Percentiles rank a stretch among this genome's conserved stretches.
Conservation (phyloP, 768 basidiomycete genomes). For the Lyophyllum atratum region DNA sequence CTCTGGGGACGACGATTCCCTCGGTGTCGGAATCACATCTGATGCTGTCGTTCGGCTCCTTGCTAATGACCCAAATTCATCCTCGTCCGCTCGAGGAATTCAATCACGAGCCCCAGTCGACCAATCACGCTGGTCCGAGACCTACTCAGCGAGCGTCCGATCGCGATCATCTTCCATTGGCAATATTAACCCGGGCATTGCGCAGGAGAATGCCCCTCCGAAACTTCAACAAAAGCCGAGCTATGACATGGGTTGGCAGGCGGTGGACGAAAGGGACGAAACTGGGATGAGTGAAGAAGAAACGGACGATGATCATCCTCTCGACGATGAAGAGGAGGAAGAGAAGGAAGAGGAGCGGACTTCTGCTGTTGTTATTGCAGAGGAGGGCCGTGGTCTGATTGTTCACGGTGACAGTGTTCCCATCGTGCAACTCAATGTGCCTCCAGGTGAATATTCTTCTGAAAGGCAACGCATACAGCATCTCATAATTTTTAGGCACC, state of each 20-base stretch:
- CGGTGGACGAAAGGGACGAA: constrained; percentile 60
- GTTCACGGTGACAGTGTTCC: constrained; percentile 69
- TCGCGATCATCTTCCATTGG: constrained; percentile 73
- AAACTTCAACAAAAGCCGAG: constrained; percentile 66
- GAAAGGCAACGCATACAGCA: constrained; percentile 5
- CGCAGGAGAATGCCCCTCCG: constrained; percentile 45
- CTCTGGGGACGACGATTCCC: constrained; percentile 58
- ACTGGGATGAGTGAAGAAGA: constrained; percentile 33
- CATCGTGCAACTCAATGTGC: constrained; percentile 62
- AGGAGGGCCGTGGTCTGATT: constrained; percentile 84
- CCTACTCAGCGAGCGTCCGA: constrained; percentile 61
- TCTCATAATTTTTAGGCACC: constrained; percentile 57
- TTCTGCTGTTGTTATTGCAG: constrained; percentile 75
- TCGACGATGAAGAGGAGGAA: constrained; percentile 52
- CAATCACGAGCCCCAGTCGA: constrained; percentile 58
- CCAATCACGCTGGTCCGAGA: constrained; percentile 73
- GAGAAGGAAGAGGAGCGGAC: constrained; percentile 69
- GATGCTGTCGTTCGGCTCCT: constrained; percentile 68
- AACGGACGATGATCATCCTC: constrained; percentile 38
- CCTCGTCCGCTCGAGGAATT: constrained; percentile 43
- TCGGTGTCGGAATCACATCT: constrained; percentile 61
- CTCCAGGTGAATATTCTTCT: constrained; percentile 59
- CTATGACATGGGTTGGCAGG: constrained; percentile 76
- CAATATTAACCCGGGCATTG: constrained; percentile 37
- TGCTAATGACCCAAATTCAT: constrained; percentile 48